Evolutionary conservation across 208 protist species (phyloP).

Genomic region (Balamuthia mandrillaris): DNA sequence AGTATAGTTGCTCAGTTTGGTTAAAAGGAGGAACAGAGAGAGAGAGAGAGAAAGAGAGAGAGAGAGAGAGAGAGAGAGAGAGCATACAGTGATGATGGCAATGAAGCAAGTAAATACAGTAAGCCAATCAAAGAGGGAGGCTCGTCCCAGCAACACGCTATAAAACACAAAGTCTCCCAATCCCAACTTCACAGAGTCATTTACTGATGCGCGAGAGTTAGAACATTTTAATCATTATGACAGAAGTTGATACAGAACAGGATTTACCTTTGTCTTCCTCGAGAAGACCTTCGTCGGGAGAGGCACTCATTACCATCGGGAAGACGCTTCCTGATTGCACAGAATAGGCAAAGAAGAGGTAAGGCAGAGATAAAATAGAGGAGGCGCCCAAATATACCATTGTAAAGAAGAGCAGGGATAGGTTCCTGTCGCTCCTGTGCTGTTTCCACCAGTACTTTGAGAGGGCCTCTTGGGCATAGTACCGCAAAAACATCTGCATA

Average conservation of each 20-base stretch:
- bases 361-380: background rate
- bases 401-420: constrained; percentile 72
- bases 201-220: background rate
- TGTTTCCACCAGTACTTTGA: constrained; percentile 70
- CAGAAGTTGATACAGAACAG: background rate
- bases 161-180: constrained; percentile 84
- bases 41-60: background rate
- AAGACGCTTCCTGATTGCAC: background rate
- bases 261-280: background rate
- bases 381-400: background rate
- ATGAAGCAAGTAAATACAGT: constrained; percentile 68
- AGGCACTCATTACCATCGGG: background rate
- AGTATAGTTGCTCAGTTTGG: background rate
- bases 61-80: background rate
- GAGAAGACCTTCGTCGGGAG: background rate
- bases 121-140: constrained; percentile 54
- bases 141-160: constrained; percentile 69
- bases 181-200: constrained; percentile 69
- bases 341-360: background rate
- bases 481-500: constrained; percentile 65
- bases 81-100: constrained; percentile 65
- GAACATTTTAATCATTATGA: background rate
- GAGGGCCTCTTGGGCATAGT: constrained; percentile 62
- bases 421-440: constrained; percentile 60
- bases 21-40: background rate